phyloP scores from a whole-genome alignment of 2,329 filamentous ascomycete genomes.

The Aphanocladium album region DNA sequence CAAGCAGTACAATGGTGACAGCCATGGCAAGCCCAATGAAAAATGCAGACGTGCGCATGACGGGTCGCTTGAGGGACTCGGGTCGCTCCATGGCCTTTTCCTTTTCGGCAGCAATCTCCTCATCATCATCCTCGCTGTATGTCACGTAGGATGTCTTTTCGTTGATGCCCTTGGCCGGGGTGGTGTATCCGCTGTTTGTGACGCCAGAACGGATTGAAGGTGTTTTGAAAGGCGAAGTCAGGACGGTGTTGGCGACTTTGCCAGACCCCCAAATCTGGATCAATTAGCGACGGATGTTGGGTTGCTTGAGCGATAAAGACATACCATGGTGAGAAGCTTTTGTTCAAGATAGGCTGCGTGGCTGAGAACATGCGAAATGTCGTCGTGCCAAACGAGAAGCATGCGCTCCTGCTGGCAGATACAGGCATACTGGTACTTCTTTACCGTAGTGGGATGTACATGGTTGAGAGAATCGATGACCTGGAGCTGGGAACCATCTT shows the following conservation, averaged over 20 bases:
- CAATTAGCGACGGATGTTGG: slow-evolving; percentile 14
- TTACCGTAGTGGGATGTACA: slow-evolving; percentile 33
- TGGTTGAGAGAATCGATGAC: slow-evolving; percentile 38
- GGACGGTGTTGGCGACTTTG: background rate
- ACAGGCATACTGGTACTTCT: slow-evolving; percentile 38
- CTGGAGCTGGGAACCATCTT: slow-evolving; percentile 39
- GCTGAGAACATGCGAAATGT: slow-evolving; percentile 34
- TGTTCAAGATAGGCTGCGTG: slow-evolving; percentile 31
- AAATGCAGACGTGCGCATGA: slow-evolving; percentile 31
- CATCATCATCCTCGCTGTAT: slow-evolving; percentile 20
- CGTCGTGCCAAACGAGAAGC: slow-evolving; percentile 39
- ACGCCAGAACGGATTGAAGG: background rate
- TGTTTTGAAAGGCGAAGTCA: background rate
- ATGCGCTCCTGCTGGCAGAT: slow-evolving; percentile 37
- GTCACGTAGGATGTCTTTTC: slow-evolving; percentile 17
- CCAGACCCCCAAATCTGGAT: slow-evolving; percentile 13
- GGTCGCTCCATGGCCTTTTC: slow-evolving; percentile 21
- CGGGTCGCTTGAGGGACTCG: slow-evolving; percentile 38
- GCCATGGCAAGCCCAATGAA: slow-evolving; percentile 35
- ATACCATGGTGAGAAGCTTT: slow-evolving; percentile 28
- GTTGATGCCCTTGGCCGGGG: background rate
- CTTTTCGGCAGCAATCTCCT: slow-evolving; percentile 15
- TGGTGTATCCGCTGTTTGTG: slow-evolving; percentile 6
- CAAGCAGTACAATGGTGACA: slow-evolving; percentile 32
- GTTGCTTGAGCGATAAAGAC: slow-evolving; percentile 19